Conservation (phyloP, 371 early-diverging fungal genomes). For the Lichtheimia hyalospora region DNA sequence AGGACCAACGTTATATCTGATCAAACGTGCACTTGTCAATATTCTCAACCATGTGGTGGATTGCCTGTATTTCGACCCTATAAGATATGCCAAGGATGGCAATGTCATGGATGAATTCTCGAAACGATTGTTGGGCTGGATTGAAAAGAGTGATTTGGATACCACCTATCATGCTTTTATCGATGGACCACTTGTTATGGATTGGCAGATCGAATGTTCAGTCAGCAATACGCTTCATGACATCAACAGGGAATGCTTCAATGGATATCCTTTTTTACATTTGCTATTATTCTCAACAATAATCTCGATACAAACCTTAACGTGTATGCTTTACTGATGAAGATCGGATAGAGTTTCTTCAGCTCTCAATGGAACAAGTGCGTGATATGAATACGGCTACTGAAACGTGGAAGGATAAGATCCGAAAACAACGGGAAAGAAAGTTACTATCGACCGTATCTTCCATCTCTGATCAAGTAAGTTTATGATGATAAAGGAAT, state of each 20-base stretch:
- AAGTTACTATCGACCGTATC: slow-evolving; percentile 3
- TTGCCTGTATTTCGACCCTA: slow-evolving; percentile 1
- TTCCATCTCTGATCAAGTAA: neutral
- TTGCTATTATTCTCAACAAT: neutral
- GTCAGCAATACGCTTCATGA: slow-evolving; percentile 55
- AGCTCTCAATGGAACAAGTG: slow-evolving; percentile 71
- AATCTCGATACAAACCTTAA: neutral
- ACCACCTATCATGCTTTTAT: slow-evolving; percentile 37
- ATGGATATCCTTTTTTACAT: slow-evolving; percentile 41
- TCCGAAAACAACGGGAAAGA: neutral
- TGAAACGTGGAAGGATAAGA: slow-evolving; percentile 14
- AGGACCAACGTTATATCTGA: slow-evolving; percentile 3
- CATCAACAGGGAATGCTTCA: slow-evolving; percentile 40
- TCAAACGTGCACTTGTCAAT: slow-evolving; percentile 7
- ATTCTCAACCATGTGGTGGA: slow-evolving; percentile 4
- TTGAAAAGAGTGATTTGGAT: slow-evolving; percentile 49
- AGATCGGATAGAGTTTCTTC: slow-evolving; percentile 68
- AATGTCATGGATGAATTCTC: slow-evolving; percentile 34
- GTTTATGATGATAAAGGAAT: too few relatives aligned
- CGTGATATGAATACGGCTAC: slow-evolving; percentile 47
- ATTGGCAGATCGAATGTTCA: slow-evolving; percentile 71
- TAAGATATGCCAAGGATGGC: slow-evolving; percentile 9
- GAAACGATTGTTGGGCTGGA: slow-evolving; percentile 39
- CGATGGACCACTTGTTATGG: slow-evolving; percentile 78
- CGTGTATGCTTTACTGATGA: slow-evolving; percentile 37